Conservation (phyloP, 441 rosid genomes). For the Pelargonium cotyledonis region DNA sequence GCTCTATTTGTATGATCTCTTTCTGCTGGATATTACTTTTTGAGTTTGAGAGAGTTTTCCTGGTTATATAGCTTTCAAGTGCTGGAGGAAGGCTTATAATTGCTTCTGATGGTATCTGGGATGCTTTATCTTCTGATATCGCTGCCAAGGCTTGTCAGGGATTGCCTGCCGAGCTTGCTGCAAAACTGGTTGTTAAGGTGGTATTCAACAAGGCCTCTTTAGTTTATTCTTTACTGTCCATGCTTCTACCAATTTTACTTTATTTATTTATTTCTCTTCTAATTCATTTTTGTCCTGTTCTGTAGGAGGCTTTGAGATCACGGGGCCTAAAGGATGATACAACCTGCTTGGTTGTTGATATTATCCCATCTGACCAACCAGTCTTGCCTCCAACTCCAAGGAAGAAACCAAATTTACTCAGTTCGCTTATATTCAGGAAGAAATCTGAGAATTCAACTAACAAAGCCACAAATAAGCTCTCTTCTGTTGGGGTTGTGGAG, state of each 20-base stretch:
- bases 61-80: conserved; percentile 47
- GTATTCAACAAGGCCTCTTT: neutral
- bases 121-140: conserved; percentile 64
- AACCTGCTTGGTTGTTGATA: conserved; percentile 96
- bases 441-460: conserved; percentile 37
- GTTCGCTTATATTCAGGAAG: conserved; percentile 61
- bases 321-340: conserved; percentile 99
- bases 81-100: conserved; percentile 84
- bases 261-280: conserved; percentile 12
- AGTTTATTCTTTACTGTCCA: neutral
- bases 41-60: neutral
- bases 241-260: neutral
- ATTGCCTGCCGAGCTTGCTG: conserved; percentile 79
- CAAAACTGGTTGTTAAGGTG: conserved; percentile 87
- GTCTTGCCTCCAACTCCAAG: conserved; percentile 52
- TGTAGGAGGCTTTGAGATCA: conserved; percentile 89
- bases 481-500: conserved; percentile 90
- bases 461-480: conserved; percentile 70
- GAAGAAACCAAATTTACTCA: conserved; percentile 63
- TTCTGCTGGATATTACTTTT: neutral
- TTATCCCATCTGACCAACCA: conserved; percentile 76
- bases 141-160: conserved; percentile 71
- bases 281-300: conserved; percentile 8
- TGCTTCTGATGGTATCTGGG: conserved; percentile 95
- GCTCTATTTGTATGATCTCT: neutral